Percentiles rank a stretch among this genome's conserved stretches.
phyloP scores from a whole-genome alignment of 1,284 basidiomycete species.

The Uromyces viciae-fabae region DNA sequence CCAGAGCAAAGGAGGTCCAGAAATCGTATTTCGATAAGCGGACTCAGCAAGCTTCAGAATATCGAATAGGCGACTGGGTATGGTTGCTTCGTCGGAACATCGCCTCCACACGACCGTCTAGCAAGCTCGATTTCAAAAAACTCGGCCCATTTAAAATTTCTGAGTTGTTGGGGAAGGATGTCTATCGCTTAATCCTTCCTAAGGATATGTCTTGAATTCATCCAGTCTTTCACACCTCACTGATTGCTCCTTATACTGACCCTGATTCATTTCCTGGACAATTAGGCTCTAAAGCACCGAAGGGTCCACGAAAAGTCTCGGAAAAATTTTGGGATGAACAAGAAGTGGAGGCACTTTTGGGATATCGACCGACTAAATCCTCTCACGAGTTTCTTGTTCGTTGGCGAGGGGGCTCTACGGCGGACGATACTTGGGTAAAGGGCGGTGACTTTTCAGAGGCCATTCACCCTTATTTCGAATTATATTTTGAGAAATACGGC shows the following conservation, averaged over 20 bases:
- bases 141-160: not conserved
- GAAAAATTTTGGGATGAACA: not conserved
- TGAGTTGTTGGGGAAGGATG: not conserved
- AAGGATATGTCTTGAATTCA: not conserved
- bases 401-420: not conserved
- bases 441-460: not conserved
- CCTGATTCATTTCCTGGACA: not conserved
- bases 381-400: not conserved
- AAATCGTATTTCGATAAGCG: not conserved
- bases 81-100: no score
- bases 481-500: not conserved
- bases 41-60: no score
- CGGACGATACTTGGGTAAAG: slow-evolving; percentile 10
- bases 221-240: not conserved
- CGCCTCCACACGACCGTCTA: not conserved
- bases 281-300: not conserved
- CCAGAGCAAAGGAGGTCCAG: not conserved
- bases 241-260: not conserved
- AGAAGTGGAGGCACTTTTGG: not conserved
- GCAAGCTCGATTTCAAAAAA: slow-evolving; percentile 3
- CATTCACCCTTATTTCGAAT: not conserved
- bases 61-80: no score
- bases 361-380: not conserved
- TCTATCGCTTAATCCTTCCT: not conserved
- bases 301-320: not conserved